These are phyloP conservation scores for Diaporthe humulicola DNA, from an alignment of 2,329 filamentous ascomycete genomes.

Conservation along the genomic window DNA sequence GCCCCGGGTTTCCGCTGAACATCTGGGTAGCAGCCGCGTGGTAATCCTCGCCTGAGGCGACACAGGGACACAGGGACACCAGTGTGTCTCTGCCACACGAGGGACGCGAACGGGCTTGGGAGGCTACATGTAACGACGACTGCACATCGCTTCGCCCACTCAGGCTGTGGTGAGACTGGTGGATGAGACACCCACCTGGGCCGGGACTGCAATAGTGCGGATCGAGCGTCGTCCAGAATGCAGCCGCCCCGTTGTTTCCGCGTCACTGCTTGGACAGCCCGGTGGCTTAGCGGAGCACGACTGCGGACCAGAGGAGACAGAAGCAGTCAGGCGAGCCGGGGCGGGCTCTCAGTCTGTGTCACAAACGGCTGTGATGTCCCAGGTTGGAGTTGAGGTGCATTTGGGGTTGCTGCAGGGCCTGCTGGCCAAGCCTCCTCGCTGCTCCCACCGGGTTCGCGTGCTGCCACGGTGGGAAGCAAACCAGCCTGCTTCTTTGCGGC, in stretches of 20 bases:
- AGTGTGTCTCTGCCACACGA: conserved; percentile 28
- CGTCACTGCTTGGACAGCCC: conserved; percentile 6
- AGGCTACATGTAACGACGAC: conserved; percentile 25
- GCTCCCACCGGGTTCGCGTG: not conserved
- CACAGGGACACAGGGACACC: conserved; percentile 21
- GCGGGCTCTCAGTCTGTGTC: not conserved
- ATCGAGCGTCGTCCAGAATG: conserved; percentile 24
- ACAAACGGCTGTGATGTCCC: conserved; percentile 14
- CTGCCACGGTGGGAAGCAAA: not conserved
- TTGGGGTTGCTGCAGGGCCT: conserved; percentile 6
- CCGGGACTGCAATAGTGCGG: not conserved
- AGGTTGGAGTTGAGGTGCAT: not conserved
- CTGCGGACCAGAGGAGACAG: not conserved
- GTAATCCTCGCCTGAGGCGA: conserved; percentile 6
- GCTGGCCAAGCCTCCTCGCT: not conserved
- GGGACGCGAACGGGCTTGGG: conserved; percentile 3
- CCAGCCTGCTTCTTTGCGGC: not conserved
- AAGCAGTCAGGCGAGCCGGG: conserved; percentile 13
- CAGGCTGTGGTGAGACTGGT: conserved; percentile 26
- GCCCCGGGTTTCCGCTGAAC: not conserved
- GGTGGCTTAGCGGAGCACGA: conserved; percentile 27
- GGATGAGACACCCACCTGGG: conserved; percentile 14
- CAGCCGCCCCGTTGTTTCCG: conserved; percentile 20
- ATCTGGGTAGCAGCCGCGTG: conserved; percentile 6
- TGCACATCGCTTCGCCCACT: conserved; percentile 8